Base-by-base conservation (phyloP, 495 filamentous ascomycete genomes). In the Jackrogersella multiformis region DNA sequence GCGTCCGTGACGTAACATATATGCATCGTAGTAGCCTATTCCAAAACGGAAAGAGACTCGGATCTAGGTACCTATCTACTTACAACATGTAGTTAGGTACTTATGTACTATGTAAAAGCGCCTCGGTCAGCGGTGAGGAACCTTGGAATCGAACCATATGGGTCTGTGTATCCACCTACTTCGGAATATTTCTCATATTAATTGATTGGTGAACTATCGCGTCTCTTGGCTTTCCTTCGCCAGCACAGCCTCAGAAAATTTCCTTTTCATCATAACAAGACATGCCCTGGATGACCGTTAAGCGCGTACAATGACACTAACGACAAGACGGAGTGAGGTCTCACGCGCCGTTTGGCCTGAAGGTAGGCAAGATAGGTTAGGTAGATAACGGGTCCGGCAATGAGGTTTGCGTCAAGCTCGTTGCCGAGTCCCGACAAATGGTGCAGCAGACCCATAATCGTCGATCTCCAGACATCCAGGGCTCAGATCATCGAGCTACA, bases 71-170 rank as follows among this genome's bases (percentile, higher is more conserved):
- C n/a, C n/a, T n/a, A n/a, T n/a, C n/a, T n/a, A n/a, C n/a, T n/a
- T n/a, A n/a, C n/a, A n/a, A n/a, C n/a, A n/a, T n/a, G n/a, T n/a
- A n/a, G n/a, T n/a, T n/a, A n/a, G n/a, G n/a, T n/a, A n/a, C n/a
- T n/a, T n/a, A n/a, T n/a, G n/a, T n/a, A n/a, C n/a, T n/a, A n/a
- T n/a, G n/a, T n/a, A n/a, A 55, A 70, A 55, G 44, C 53, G 56
- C 45, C 57, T 70, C 67, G 67, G 67, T 70, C 61, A 70, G 67
- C 67, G 67, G 67, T 70, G 67, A 66, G 57, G 52, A n/a, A n/a
- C n/a, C n/a, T n/a, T n/a, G n/a, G n/a, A 61, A 70, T 70, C 61
- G 67, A 70, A 70, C 67, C 67, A 70, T 66, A 55, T 46, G 61
- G 48, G 45, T 53, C 51, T 16, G 36, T 44, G 66, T 57, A 58